Conservation (phyloP, 805 yeast genomes). For the Candida cerambycidarum region DNA sequence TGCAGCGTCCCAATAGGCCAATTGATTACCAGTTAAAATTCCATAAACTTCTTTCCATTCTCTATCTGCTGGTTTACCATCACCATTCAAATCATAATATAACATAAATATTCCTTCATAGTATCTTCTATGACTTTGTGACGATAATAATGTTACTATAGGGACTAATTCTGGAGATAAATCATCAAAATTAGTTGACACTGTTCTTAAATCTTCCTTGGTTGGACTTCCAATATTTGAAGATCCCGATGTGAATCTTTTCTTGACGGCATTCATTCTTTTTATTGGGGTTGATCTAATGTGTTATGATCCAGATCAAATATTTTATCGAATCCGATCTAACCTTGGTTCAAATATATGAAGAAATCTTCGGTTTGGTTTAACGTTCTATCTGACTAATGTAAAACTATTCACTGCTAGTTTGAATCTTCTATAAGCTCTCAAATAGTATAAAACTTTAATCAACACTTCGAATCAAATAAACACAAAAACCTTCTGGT, state of each 20-base stretch:
- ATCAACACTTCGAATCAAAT: background rate
- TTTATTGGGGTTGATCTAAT: background rate
- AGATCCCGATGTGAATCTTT: slow-evolving; percentile 24
- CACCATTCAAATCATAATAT: slow-evolving; percentile 70
- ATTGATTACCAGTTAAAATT: slow-evolving; percentile 82
- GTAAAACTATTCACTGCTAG: no score
- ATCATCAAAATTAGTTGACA: slow-evolving; percentile 15
- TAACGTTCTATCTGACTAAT: no score
- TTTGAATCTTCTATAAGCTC: background rate
- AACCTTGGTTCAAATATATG: background rate
- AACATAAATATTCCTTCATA: slow-evolving; percentile 75
- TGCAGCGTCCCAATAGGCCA: slow-evolving; percentile 89
- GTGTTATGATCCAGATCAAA: background rate
- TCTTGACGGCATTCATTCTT: slow-evolving; percentile 23
- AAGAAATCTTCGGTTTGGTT: no score
- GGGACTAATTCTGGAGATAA: slow-evolving; percentile 58
- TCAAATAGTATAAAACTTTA: background rate
- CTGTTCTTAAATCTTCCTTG: slow-evolving; percentile 8
- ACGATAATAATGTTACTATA: slow-evolving; percentile 68
- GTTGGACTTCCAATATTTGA: slow-evolving; percentile 13
- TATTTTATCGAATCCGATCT: background rate
- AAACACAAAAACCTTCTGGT: background rate
- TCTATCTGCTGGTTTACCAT: slow-evolving; percentile 82
- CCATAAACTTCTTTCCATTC: slow-evolving; percentile 94
- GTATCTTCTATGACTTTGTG: slow-evolving; percentile 74